These are phyloP conservation scores for Pseudonectria buxi DNA, from an alignment of 2,329 filamentous ascomycete genomes.

Conservation along the genomic window DNA sequence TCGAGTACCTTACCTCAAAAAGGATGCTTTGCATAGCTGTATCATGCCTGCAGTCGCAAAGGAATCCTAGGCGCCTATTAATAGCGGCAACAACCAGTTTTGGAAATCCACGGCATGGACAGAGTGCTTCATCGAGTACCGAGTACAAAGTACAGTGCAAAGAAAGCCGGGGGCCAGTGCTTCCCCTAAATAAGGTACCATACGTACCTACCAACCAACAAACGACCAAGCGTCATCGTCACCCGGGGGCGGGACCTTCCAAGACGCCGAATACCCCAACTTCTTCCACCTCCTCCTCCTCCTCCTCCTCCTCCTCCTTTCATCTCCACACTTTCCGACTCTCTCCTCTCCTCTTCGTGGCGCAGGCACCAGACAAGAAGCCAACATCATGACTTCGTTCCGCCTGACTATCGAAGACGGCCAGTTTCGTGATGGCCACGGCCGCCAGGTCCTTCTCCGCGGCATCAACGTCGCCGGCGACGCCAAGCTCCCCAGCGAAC, in stretches of 20 bases:
- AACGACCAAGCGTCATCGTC: background rate
- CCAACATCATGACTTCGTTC: conserved; percentile 58
- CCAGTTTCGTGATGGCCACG: conserved; percentile 72
- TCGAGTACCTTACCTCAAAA: too few relatives aligned
- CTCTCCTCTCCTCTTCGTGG: background rate
- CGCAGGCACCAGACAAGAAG: conserved; percentile 1
- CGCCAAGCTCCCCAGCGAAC: conserved; percentile 78
- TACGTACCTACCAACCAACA: too few relatives aligned
- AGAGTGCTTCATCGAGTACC: too few relatives aligned
- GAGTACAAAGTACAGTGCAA: too few relatives aligned
- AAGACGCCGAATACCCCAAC: background rate
- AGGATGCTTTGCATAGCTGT: too few relatives aligned
- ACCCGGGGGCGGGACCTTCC: background rate
- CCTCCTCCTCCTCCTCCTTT: conserved; percentile 4
- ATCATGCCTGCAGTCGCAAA: background rate
- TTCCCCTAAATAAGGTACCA: too few relatives aligned
- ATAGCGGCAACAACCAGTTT: too few relatives aligned
- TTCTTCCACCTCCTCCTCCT: conserved; percentile 2
- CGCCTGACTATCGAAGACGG: conserved; percentile 79
- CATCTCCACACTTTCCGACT: background rate
- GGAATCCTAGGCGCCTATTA: too few relatives aligned
- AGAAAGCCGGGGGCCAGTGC: too few relatives aligned
- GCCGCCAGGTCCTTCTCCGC: conserved; percentile 79
- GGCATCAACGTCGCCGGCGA: conserved; percentile 94
- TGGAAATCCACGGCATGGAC: too few relatives aligned